Evolutionary conservation across 345 rosid species (phyloP).

Genomic region (Heritiera fomes): DNA sequence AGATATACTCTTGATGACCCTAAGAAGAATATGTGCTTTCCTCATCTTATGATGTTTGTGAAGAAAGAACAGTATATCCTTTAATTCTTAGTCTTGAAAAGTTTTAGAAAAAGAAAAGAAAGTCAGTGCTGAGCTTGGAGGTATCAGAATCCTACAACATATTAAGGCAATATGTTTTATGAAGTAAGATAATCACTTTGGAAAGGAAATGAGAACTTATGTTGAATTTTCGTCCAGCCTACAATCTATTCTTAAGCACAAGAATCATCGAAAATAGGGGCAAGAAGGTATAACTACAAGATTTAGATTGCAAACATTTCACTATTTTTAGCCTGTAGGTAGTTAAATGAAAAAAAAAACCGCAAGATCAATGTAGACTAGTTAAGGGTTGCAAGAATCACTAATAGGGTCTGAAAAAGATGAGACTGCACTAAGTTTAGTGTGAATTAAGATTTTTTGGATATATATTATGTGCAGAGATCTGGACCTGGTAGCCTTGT

Average conservation of each 20-base stretch:
- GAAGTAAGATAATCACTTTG: background rate
- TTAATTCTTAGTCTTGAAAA: background rate
- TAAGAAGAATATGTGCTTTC: background rate
- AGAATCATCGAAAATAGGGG: background rate
- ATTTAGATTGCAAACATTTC: background rate
- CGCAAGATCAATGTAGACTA: background rate
- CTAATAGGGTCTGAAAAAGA: background rate
- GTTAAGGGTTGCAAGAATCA: background rate
- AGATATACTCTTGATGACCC: background rate
- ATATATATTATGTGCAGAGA: too few relatives aligned
- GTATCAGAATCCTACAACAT: background rate
- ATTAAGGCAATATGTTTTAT: background rate
- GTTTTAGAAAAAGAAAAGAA: background rate
- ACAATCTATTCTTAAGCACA: background rate
- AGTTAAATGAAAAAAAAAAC: background rate
- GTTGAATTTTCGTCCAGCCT: background rate
- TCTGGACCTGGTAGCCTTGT: too few relatives aligned
- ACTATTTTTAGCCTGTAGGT: background rate
- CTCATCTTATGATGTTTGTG: background rate
- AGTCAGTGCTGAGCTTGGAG: conserved; percentile 1
- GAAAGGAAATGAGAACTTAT: background rate
- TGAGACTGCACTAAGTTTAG: background rate
- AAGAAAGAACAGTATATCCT: background rate
- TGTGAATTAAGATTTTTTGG: too few relatives aligned
- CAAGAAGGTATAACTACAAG: background rate